These are phyloP conservation scores for Fusarium sp. DNA, from an alignment of 2,329 filamentous ascomycete species.

Conservation along the genomic window DNA sequence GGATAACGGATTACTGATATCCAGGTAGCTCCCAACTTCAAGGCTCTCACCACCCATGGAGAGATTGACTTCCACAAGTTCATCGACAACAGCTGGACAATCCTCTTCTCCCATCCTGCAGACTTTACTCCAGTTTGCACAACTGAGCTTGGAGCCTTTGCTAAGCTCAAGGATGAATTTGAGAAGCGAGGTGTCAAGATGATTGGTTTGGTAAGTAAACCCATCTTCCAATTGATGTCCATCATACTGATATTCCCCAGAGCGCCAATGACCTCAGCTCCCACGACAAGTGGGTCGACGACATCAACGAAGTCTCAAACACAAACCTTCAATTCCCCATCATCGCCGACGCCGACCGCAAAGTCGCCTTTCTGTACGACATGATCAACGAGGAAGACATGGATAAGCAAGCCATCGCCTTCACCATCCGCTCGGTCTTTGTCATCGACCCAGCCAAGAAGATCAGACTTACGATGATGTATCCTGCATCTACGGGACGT, in stretches of 20 bases:
- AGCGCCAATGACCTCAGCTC: conserved; percentile 15
- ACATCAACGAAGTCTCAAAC: conserved; percentile 20
- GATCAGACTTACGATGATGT: conserved; percentile 89
- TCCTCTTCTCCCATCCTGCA: conserved; percentile 2
- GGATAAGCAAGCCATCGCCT: conserved; percentile 87
- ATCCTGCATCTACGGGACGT: conserved; percentile 87
- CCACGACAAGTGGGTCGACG: conserved; percentile 16
- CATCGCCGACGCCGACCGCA: conserved; percentile 19
- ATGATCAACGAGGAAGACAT: conserved; percentile 79
- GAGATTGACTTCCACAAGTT: conserved; percentile 18
- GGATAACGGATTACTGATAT: not conserved
- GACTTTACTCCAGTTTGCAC: conserved; percentile 13
- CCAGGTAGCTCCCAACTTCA: not conserved
- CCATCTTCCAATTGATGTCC: accelerated
- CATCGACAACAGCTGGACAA: not conserved
- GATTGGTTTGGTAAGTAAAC: not conserved
- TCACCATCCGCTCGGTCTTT: conserved; percentile 94
- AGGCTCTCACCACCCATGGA: not conserved
- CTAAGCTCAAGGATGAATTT: not conserved
- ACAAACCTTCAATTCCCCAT: conserved; percentile 20
- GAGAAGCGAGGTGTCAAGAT: conserved; percentile 2
- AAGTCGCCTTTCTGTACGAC: conserved; percentile 7
- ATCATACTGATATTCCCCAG: not conserved
- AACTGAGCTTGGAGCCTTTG: not conserved
- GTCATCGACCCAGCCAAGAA: conserved; percentile 93